phyloP scores from a whole-genome alignment of 805 yeast genomes.

The Babjeviella inositovora region DNA sequence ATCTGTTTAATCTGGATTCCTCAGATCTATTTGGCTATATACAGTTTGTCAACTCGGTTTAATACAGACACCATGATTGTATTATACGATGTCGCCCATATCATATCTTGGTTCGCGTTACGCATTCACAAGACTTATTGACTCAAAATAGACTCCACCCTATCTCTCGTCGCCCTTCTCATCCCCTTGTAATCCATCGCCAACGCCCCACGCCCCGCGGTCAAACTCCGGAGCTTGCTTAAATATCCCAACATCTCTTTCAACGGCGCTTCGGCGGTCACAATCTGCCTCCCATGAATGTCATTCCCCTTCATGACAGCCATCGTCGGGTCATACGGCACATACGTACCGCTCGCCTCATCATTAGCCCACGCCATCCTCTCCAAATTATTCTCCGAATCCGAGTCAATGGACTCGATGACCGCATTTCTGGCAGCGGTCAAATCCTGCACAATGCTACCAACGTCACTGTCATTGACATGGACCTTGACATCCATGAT shows the following conservation, averaged over 20 bases:
- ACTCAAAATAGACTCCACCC: constrained; percentile 20
- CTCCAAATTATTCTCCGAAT: constrained; percentile 12
- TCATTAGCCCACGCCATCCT: constrained; percentile 23
- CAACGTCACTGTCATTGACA: constrained; percentile 58
- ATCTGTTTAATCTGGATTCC: too few species aligned
- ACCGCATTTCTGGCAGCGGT: constrained; percentile 65
- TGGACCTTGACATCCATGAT: constrained; percentile 62
- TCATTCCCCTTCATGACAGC: constrained; percentile 8
- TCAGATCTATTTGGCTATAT: too few species aligned
- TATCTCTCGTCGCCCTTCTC: constrained; percentile 44
- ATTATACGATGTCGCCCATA: too few species aligned
- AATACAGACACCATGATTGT: too few species aligned
- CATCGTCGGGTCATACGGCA: constrained; percentile 68
- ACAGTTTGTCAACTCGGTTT: too few species aligned
- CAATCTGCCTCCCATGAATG: constrained; percentile 23
- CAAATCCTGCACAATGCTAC: constrained; percentile 73
- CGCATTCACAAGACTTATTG: too few species aligned
- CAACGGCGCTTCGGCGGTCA: constrained; percentile 74
- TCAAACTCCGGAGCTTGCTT: constrained; percentile 59
- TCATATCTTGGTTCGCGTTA: too few species aligned
- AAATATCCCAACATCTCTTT: constrained; percentile 85
- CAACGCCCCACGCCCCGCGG: constrained; percentile 81
- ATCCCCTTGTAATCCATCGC: constrained; percentile 67
- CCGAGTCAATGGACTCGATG: constrained; percentile 61
- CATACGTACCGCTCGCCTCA: constrained; percentile 44